Conservation (phyloP, 331 rosid genomes). For the Arachis monticola region DNA sequence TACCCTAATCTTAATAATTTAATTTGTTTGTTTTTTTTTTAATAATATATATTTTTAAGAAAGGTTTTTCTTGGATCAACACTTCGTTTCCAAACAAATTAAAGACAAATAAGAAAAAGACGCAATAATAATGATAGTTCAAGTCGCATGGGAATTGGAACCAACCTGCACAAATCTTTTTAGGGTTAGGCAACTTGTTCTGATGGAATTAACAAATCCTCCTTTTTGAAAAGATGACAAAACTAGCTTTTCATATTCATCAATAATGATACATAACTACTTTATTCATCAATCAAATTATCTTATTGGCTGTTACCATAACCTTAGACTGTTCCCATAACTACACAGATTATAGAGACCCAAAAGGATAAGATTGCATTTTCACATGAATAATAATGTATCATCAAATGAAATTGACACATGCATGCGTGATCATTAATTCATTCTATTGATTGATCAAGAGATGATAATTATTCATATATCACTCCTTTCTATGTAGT, state of each 20-base stretch:
- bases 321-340: no score
- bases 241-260: background rate
- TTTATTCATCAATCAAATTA: background rate
- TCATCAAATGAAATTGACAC: background rate
- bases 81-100: no score
- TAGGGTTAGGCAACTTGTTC: background rate
- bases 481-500: no score
- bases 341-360: no score
- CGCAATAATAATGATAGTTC: background rate
- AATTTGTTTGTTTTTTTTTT: no score
- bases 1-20: no score
- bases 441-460: no score
- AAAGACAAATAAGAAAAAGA: background rate
- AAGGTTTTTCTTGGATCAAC: no score
- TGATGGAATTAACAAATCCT: background rate
- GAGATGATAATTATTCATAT: no score
- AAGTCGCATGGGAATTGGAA: background rate
- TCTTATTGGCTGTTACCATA: no score
- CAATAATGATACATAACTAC: background rate
- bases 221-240: slow-evolving; percentile 17
- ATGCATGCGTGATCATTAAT: background rate
- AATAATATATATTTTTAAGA: no score
- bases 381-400: background rate
- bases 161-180: background rate
- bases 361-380: background rate